Evolutionary conservation across 2,329 filamentous ascomycete genomes (phyloP).

Genomic region (Calonectria ilicicola): DNA sequence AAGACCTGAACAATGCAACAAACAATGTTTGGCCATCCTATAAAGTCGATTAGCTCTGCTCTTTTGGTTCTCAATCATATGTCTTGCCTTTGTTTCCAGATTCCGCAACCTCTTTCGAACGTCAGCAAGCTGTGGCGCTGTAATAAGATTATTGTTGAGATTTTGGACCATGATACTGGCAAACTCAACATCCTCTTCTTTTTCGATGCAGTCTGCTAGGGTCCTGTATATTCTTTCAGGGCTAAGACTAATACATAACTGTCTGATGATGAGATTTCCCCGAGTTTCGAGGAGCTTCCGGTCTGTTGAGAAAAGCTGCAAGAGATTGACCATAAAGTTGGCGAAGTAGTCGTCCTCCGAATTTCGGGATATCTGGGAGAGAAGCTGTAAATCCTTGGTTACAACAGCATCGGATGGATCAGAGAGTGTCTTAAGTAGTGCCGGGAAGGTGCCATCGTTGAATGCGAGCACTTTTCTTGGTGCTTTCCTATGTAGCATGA

Average conservation of each 20-base stretch:
- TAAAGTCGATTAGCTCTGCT: slow-evolving; percentile 18
- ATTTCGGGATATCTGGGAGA: slow-evolving; percentile 96
- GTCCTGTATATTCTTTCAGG: slow-evolving; percentile 96
- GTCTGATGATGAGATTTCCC: slow-evolving; percentile 95
- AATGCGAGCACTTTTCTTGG: slow-evolving; percentile 93
- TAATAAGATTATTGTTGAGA: slow-evolving; percentile 98
- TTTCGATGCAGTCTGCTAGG: slow-evolving; percentile 95
- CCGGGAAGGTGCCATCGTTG: slow-evolving; percentile 97
- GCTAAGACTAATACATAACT: slow-evolving; percentile 92
- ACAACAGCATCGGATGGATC: slow-evolving; percentile 97
- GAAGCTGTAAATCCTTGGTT: slow-evolving; percentile 89
- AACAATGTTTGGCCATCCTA: slow-evolving; percentile 96
- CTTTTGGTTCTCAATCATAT: not conserved
- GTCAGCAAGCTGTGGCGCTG: slow-evolving; percentile 92
- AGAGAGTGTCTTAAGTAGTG: slow-evolving; percentile 93
- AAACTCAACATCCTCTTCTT: slow-evolving; percentile 98
- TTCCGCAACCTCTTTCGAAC: slow-evolving; percentile 91
- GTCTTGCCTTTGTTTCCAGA: slow-evolving; percentile 80
- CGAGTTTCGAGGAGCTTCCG: slow-evolving; percentile 89
- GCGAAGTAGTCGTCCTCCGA: slow-evolving; percentile 98
- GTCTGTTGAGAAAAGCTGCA: slow-evolving; percentile 96
- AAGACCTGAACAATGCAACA: slow-evolving; percentile 92
- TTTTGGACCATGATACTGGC: slow-evolving; percentile 99
- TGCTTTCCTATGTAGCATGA: slow-evolving; percentile 97
- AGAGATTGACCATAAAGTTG: slow-evolving; percentile 96